Conservation (phyloP, 352 stramenopile species). For the Globisporangium orthogonon region DNA sequence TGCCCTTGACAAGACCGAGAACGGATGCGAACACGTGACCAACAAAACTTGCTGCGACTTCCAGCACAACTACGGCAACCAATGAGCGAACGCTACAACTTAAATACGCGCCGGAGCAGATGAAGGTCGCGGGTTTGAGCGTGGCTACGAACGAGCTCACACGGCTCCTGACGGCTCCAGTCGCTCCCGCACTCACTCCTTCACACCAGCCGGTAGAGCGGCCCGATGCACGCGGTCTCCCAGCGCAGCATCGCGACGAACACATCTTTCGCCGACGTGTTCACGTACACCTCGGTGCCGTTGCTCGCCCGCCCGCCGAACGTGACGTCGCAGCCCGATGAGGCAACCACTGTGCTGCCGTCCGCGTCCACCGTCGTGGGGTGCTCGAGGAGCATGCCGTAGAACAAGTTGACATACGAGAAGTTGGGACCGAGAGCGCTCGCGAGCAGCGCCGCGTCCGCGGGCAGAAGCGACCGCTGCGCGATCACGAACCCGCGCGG, state of each 20-base stretch:
- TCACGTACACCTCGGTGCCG: slow-evolving; percentile 17
- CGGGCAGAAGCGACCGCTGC: slow-evolving; percentile 16
- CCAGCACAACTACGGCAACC: too few relatives aligned
- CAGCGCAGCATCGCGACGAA: slow-evolving; percentile 20
- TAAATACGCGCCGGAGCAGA: too few relatives aligned
- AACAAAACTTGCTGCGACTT: too few relatives aligned
- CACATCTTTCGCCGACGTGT: slow-evolving; percentile 16
- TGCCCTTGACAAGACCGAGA: too few relatives aligned
- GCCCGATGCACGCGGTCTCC: slow-evolving; percentile 10
- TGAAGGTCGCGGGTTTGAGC: too few relatives aligned
- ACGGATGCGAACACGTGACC: too few relatives aligned
- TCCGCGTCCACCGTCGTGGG: neutral
- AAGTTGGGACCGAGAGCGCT: slow-evolving; percentile 6
- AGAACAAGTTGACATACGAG: slow-evolving; percentile 21
- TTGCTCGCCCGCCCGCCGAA: slow-evolving; percentile 20
- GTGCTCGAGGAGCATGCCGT: slow-evolving; percentile 15
- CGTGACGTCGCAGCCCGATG: slow-evolving; percentile 13
- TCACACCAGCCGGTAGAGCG: slow-evolving; percentile 2
- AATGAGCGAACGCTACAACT: too few relatives aligned
- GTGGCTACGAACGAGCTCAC: too few relatives aligned
- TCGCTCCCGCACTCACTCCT: neutral
- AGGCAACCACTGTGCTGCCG: neutral
- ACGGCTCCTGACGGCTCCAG: neutral
- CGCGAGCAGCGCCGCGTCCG: slow-evolving; percentile 5
- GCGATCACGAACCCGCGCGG: slow-evolving; percentile 15